Percentiles rank a stretch among this genome's conserved stretches.
phyloP scores from a whole-genome alignment of 371 early-diverging fungal species.

The Syncephalastrum racemosum region DNA sequence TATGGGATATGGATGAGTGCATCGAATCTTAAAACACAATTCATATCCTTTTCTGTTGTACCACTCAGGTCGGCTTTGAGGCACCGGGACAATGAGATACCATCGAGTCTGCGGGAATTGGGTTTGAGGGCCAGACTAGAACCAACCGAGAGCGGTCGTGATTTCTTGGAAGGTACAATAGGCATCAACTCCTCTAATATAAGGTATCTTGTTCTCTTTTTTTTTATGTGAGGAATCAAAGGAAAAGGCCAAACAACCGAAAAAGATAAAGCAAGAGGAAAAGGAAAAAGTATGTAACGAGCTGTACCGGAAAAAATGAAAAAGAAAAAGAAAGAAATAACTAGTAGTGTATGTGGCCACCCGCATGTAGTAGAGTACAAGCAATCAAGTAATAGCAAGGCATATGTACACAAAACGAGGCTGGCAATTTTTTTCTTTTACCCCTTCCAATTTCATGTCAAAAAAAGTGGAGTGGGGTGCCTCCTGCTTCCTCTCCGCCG shows the following conservation, averaged over 20 bases:
- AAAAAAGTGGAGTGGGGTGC: too few relatives aligned
- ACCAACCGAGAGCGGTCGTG: background rate
- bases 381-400: too few relatives aligned
- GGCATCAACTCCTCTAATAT: background rate
- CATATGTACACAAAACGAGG: too few relatives aligned
- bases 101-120: constrained; percentile 14
- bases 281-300: background rate
- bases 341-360: too few relatives aligned
- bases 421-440: too few relatives aligned
- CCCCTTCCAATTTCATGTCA: too few relatives aligned
- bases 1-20: too few relatives aligned
- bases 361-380: too few relatives aligned
- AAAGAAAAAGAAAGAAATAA: constrained; percentile 1
- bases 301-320: background rate
- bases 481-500: too few relatives aligned
- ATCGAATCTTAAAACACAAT: background rate
- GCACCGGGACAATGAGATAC: constrained; percentile 7
- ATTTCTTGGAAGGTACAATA: background rate
- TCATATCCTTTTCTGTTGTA: background rate
- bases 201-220: background rate
- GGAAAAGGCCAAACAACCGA: background rate
- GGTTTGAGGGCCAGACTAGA: background rate
- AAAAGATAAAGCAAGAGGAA: background rate
- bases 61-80: constrained; percentile 10
- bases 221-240: background rate